Percentiles rank a stretch among this genome's conserved stretches.
phyloP scores from a whole-genome alignment of 495 filamentous ascomycete species.

The Cryomyces antarcticus region DNA sequence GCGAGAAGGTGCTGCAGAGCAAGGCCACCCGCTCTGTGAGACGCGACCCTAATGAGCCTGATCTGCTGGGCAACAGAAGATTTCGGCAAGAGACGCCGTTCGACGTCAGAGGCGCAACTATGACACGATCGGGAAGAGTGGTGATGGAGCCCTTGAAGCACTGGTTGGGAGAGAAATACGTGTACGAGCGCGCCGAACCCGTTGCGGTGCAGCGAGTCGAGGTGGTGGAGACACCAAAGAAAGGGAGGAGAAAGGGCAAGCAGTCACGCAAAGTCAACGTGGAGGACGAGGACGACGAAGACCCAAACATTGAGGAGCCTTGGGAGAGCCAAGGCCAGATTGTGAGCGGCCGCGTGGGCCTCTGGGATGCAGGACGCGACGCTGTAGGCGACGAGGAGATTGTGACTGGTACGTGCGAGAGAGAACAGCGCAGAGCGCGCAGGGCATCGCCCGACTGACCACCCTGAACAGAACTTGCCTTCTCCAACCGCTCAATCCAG shows the following conservation, averaged over 20 bases:
- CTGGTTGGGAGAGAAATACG: constrained; percentile 53
- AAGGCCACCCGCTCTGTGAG: too few relatives aligned
- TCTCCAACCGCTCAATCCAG: constrained; percentile 52
- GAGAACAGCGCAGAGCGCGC: too few relatives aligned
- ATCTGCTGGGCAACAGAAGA: too few relatives aligned
- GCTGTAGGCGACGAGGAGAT: constrained; percentile 26
- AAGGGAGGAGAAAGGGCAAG: constrained; percentile 27
- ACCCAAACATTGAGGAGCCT: constrained; percentile 13
- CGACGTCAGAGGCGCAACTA: constrained; percentile 24
- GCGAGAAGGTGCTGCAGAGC: too few relatives aligned
- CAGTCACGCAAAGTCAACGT: constrained; percentile 9
- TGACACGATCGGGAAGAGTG: constrained; percentile 34
- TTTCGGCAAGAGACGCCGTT: constrained; percentile 45
- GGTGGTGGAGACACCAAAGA: constrained; percentile 8
- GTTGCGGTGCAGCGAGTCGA: too few relatives aligned
- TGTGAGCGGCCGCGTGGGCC: constrained; percentile 33
- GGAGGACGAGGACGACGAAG: constrained; percentile 28
- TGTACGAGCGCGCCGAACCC: too few relatives aligned
- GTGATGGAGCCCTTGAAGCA: constrained; percentile 58
- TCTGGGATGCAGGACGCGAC: constrained; percentile 26
- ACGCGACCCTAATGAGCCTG: too few relatives aligned
- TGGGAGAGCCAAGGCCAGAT: constrained; percentile 44
- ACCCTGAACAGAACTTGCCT: constrained; percentile 38
- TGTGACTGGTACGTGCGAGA: constrained; percentile 12
- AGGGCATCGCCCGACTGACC: background rate